A percentile compares a stretch with the other conserved stretches of the same genome.
phyloP scores from a whole-genome alignment of 1,139 yeast genomes.

The Candida glucosophila region DNA sequence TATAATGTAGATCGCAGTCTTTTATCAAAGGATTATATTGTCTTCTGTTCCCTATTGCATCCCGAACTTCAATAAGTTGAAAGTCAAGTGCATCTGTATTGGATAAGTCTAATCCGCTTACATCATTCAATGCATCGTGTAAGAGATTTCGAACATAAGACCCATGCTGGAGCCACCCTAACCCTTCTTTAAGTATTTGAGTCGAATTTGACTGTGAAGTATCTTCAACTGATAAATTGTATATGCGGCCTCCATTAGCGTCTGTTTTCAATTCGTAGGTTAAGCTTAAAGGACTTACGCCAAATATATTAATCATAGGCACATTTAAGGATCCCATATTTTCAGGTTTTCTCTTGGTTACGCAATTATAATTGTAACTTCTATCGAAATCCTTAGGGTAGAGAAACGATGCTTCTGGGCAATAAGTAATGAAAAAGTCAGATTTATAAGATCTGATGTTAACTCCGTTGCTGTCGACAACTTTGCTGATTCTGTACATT shows the following conservation, averaged over 20 bases:
- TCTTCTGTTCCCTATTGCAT: conserved; percentile 65
- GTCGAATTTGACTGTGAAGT: too few species aligned
- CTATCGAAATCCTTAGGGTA: conserved; percentile 13
- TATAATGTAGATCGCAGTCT: conserved; percentile 40
- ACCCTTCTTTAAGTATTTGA: too few species aligned
- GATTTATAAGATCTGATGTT: conserved; percentile 58
- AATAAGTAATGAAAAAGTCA: conserved; percentile 58
- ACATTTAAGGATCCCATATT: too few species aligned
- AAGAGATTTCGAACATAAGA: background rate
- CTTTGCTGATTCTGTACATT: conserved; percentile 55
- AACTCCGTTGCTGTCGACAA: conserved; percentile 56
- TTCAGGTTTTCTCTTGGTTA: too few species aligned
- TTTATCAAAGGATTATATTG: conserved; percentile 43
- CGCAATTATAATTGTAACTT: background rate
- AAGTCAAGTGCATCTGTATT: conserved; percentile 57
- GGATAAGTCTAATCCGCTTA: background rate
- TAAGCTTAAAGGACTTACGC: conserved; percentile 69
- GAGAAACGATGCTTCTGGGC: conserved; percentile 62
- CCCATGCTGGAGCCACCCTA: background rate
- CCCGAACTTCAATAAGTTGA: conserved; percentile 57
- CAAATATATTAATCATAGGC: conserved; percentile 47
- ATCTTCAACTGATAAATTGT: conserved; percentile 15
- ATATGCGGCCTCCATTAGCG: conserved; percentile 25
- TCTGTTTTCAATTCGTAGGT: conserved; percentile 51
- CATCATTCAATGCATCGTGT: background rate